A percentile compares a stretch with the other conserved stretches of the same genome.
Evolutionary conservation across 257 asterid species (phyloP).

Genomic region (Echites panduratus): DNA sequence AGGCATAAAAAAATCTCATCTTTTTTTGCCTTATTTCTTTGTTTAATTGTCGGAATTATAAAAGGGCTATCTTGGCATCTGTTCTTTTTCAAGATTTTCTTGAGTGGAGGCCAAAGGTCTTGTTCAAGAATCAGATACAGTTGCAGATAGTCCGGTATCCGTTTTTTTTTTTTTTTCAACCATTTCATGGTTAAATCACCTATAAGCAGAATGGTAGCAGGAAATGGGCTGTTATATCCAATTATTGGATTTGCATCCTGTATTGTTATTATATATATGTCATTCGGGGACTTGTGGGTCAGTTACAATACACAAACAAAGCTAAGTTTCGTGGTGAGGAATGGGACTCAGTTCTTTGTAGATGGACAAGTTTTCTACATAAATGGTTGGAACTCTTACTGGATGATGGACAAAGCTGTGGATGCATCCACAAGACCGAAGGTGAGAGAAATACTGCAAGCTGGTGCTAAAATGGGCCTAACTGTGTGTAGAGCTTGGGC

Average conservation of each 20-base stretch:
- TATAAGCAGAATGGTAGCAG: constrained; percentile 41
- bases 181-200: constrained; percentile 31
- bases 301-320: constrained; percentile 34
- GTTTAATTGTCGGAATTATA: constrained; percentile 18
- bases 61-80: constrained; percentile 16
- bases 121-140: constrained; percentile 1
- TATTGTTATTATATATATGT: constrained; percentile 64
- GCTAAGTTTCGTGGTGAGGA: constrained; percentile 82
- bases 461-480: constrained; percentile 93
- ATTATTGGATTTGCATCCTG: constrained; percentile 80
- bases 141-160: not conserved
- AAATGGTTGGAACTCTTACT: constrained; percentile 98
- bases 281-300: constrained; percentile 82
- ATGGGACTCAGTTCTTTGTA: constrained; percentile 83
- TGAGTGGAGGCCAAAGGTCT: constrained; percentile 14
- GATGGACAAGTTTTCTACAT: constrained; percentile 84
- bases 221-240: constrained; percentile 81
- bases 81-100: constrained; percentile 7
- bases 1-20: constrained; percentile 12
- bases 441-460: constrained; percentile 63
- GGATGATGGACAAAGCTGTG: constrained; percentile 97
- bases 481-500: constrained; percentile 99
- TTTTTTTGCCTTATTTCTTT: constrained; percentile 12
- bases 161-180: not conserved
- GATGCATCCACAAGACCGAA: constrained; percentile 55